These are phyloP conservation scores for Phaeotremella skinneri DNA, from an alignment of 768 basidiomycete genomes.

Conservation along the genomic window DNA sequence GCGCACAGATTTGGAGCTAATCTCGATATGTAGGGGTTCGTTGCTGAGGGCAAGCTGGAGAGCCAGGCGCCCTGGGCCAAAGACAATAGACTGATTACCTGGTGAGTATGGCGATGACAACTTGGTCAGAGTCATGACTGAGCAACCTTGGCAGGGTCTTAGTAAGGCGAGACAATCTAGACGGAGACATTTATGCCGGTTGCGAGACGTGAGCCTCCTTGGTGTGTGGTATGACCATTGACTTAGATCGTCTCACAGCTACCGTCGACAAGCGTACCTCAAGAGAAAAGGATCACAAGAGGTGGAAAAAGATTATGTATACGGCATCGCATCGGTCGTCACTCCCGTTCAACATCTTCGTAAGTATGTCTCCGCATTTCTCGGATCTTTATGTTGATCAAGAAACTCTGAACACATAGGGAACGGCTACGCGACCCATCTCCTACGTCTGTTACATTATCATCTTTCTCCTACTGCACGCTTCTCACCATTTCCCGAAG, in stretches of 20 bases:
- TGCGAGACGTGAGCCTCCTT: constrained; percentile 29
- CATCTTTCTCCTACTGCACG: constrained; percentile 14
- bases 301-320: constrained; percentile 20
- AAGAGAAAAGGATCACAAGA: constrained; percentile 13
- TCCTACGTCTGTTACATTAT: constrained; percentile 33
- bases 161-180: constrained; percentile 22
- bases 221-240: background rate
- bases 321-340: constrained; percentile 37
- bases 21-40: background rate
- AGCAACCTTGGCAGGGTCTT: constrained; percentile 27
- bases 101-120: too few relatives aligned
- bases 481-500: constrained; percentile 24
- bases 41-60: background rate
- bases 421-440: constrained; percentile 36
- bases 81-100: constrained; percentile 10
- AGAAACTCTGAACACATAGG: constrained; percentile 14
- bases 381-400: background rate
- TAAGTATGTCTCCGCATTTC: constrained; percentile 10
- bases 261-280: constrained; percentile 21
- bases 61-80: background rate
- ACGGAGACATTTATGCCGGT: constrained; percentile 34
- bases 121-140: too few relatives aligned
- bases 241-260: constrained; percentile 11
- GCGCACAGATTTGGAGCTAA: background rate
- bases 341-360: constrained; percentile 33